Conservation (phyloP, 345 rosid genomes). For the Murraya paniculata region DNA sequence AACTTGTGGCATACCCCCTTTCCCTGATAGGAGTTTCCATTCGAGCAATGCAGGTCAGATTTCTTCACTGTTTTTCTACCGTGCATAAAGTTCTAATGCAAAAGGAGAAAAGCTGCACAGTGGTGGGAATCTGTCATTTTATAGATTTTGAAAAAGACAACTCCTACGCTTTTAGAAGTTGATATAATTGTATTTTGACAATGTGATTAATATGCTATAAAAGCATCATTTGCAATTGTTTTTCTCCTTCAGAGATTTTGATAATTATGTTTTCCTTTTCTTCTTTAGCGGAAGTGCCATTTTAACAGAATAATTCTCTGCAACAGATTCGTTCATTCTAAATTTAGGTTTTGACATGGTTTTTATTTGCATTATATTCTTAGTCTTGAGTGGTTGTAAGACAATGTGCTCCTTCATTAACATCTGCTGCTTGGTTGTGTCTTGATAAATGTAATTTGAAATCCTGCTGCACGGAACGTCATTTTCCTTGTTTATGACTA, state of each 20-base stretch:
- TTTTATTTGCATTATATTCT: background rate
- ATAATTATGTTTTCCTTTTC: background rate
- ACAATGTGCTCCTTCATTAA: background rate
- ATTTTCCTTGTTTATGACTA: background rate
- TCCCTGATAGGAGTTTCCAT: conserved; percentile 86
- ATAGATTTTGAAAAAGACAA: background rate
- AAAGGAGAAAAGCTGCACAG: background rate
- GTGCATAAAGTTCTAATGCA: background rate
- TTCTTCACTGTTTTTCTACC: background rate
- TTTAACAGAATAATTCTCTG: background rate
- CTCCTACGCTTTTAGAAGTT: background rate
- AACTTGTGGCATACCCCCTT: conserved; percentile 79
- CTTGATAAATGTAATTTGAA: background rate
- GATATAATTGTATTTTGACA: background rate
- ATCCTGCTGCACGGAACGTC: background rate
- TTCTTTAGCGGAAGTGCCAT: background rate
- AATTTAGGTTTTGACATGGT: background rate
- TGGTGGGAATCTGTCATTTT: background rate
- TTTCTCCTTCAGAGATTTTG: background rate
- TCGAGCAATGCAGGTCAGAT: conserved; percentile 82
- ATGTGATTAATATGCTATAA: background rate
- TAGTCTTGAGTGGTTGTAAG: background rate
- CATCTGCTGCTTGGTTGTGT: background rate
- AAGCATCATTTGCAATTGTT: background rate
- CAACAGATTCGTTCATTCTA: background rate